These are phyloP conservation scores for Botrytis squamosa DNA, from an alignment of 2,329 filamentous ascomycete species.

Conservation along the genomic window DNA sequence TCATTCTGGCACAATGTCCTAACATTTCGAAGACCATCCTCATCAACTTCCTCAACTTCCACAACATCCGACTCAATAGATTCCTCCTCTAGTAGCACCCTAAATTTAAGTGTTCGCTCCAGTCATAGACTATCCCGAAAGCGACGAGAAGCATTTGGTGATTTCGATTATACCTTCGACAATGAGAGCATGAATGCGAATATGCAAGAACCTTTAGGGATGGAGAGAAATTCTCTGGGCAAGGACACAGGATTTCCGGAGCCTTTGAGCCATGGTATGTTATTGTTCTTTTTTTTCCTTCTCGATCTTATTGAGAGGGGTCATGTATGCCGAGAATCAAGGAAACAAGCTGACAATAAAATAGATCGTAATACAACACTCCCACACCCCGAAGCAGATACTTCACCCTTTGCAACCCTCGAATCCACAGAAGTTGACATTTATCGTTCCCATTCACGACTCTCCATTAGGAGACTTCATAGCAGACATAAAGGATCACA, in stretches of 20 bases:
- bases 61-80: constrained; percentile 13
- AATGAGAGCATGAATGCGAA: constrained; percentile 24
- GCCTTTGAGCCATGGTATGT: constrained; percentile 34
- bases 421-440: constrained; percentile 53
- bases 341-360: constrained; percentile 2
- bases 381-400: constrained; percentile 61
- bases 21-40: constrained; percentile 19
- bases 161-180: constrained; percentile 12
- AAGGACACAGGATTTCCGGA: constrained; percentile 42
- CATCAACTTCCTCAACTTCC: constrained; percentile 13
- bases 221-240: background rate
- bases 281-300: background rate
- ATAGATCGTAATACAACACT: constrained; percentile 57
- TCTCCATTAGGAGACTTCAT: constrained; percentile 27
- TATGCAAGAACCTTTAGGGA: constrained; percentile 27
- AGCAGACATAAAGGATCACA: constrained; percentile 22
- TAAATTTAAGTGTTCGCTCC: constrained; percentile 5
- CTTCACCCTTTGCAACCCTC: constrained; percentile 56
- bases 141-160: constrained; percentile 8
- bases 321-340: background rate
- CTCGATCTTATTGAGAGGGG: background rate
- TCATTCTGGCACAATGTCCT: constrained; percentile 33
- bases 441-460: constrained; percentile 31
- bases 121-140: constrained; percentile 8
- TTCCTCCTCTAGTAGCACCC: constrained; percentile 15